Evolutionary conservation across 306 rosid genomes (phyloP).

Genomic region (Carpinus viminea): DNA sequence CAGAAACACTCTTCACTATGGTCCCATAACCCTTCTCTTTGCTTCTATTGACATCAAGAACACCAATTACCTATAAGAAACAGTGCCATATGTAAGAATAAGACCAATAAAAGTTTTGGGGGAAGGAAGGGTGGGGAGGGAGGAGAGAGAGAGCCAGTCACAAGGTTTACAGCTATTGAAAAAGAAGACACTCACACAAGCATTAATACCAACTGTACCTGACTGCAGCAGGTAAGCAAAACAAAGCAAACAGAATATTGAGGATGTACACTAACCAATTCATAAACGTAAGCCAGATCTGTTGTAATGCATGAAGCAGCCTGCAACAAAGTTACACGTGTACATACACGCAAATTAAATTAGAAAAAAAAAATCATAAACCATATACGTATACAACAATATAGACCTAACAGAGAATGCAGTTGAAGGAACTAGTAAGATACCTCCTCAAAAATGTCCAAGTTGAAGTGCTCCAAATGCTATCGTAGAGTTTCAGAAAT

Average conservation of each 20-base stretch:
- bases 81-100: slow-evolving; percentile 10
- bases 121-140: slow-evolving; percentile 3
- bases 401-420: slow-evolving; percentile 27
- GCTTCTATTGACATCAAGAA: slow-evolving; percentile 79
- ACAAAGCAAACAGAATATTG: slow-evolving; percentile 16
- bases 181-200: slow-evolving; percentile 1
- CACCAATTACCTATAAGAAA: slow-evolving; percentile 76
- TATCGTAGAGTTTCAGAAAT: slow-evolving; percentile 84
- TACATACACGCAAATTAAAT: not conserved
- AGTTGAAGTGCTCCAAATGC: slow-evolving; percentile 58
- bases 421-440: slow-evolving; percentile 21
- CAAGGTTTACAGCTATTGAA: not conserved
- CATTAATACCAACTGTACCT: not conserved
- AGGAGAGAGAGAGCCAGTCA: not conserved
- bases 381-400: slow-evolving; percentile 9
- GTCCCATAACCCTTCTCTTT: slow-evolving; percentile 91
- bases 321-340: slow-evolving; percentile 42
- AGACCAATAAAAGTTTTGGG: slow-evolving; percentile 26
- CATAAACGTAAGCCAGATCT: slow-evolving; percentile 87
- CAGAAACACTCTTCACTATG: slow-evolving; percentile 90
- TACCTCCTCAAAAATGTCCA: slow-evolving; percentile 85
- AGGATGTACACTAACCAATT: slow-evolving; percentile 57
- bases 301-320: slow-evolving; percentile 77
- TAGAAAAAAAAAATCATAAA: slow-evolving; percentile 10
- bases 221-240: slow-evolving; percentile 11